A percentile compares a stretch with the other conserved stretches of the same genome.
These are phyloP conservation scores for Extremus antarcticus DNA, from an alignment of 495 filamentous ascomycete genomes.

Conservation along the genomic window DNA sequence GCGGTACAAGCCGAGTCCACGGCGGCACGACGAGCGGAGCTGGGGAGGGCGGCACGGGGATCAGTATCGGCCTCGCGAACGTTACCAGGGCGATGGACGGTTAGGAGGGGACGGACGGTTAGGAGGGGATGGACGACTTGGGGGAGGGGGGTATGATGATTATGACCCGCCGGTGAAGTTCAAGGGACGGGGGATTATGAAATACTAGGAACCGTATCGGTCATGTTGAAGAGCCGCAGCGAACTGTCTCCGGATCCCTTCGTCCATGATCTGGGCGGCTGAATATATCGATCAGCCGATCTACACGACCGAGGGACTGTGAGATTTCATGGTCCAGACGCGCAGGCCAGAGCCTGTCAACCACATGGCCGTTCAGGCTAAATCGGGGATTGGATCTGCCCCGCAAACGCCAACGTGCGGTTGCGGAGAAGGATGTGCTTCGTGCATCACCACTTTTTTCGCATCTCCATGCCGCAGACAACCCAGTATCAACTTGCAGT, in stretches of 20 bases:
- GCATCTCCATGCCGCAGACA: too few relatives aligned
- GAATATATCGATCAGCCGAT: background rate
- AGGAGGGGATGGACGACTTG: slow-evolving; percentile 7
- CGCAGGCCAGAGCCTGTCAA: too few relatives aligned
- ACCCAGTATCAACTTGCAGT: too few relatives aligned
- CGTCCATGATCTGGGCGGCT: background rate
- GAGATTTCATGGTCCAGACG: too few relatives aligned
- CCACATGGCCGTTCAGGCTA: background rate
- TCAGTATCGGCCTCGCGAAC: background rate
- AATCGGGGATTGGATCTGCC: background rate
- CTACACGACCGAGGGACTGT: too few relatives aligned
- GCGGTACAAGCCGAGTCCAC: slow-evolving; percentile 13
- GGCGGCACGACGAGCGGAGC: slow-evolving; percentile 1
- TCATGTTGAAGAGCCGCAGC: background rate
- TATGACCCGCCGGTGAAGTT: slow-evolving; percentile 31
- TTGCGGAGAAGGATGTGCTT: background rate
- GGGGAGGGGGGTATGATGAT: slow-evolving; percentile 12
- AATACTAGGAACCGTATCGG: slow-evolving; percentile 27
- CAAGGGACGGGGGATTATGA: slow-evolving; percentile 38
- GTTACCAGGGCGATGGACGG: background rate
- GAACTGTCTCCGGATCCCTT: background rate
- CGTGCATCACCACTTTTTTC: background rate
- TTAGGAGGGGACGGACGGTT: background rate
- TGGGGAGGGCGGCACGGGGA: background rate
- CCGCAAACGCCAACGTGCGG: background rate